Conservation (phyloP, 495 filamentous ascomycete species). For the Daldinia decipiens region DNA sequence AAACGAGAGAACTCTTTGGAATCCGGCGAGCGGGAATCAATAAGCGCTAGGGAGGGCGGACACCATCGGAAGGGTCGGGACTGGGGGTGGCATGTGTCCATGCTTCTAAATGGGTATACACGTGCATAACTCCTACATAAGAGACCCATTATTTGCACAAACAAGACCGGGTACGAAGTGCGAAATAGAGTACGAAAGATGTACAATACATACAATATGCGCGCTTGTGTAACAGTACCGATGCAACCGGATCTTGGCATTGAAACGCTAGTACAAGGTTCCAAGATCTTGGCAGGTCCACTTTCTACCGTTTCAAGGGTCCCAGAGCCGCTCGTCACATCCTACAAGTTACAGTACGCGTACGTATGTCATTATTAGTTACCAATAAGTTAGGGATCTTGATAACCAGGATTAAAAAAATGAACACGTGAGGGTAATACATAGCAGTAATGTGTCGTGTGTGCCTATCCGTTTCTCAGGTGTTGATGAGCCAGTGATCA, state of each 20-base stretch:
- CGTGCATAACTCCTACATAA: conserved; percentile 21
- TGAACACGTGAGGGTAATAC: conserved; percentile 32
- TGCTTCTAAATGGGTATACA: conserved; percentile 7
- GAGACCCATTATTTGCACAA: conserved; percentile 6
- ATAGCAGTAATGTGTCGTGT: conserved; percentile 11
- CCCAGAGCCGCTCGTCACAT: conserved; percentile 36
- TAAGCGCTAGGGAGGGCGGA: conserved; percentile 14
- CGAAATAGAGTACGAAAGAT: conserved; percentile 16
- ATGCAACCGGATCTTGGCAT: conserved; percentile 38
- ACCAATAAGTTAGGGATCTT: conserved; percentile 1
- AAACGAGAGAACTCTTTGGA: not conserved
- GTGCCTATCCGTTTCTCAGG: not conserved
- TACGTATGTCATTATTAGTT: conserved; percentile 8
- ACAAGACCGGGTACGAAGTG: conserved; percentile 11
- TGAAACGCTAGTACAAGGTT: conserved; percentile 16
- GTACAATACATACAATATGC: conserved; percentile 7
- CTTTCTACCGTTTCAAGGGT: conserved; percentile 7
- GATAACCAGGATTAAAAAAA: conserved; percentile 31
- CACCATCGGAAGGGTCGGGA: conserved; percentile 26
- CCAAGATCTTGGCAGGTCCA: conserved; percentile 13
- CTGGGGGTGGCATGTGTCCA: conserved; percentile 3
- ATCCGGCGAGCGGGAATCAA: conserved; percentile 3
- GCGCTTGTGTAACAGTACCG: conserved; percentile 29
- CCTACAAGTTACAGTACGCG: conserved; percentile 2
- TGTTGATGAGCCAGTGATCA: not conserved